Conservation (phyloP, 768 basidiomycete genomes). For the Boletellus ananas region DNA sequence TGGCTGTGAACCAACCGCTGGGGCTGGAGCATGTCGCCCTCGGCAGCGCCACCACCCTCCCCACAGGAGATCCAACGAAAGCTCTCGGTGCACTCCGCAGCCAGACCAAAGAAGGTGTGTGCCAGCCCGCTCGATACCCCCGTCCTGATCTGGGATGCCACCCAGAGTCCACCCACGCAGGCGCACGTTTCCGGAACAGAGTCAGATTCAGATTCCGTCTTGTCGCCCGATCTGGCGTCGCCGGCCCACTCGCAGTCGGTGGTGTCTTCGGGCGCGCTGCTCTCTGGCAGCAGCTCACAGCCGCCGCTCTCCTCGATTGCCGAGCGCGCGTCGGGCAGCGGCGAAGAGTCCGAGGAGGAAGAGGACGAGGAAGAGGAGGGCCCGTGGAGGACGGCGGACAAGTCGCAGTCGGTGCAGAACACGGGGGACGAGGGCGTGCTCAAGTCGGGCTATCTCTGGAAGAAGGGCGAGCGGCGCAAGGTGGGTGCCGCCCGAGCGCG, state of each 20-base stretch:
- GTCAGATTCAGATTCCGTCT: slow-evolving; percentile 79
- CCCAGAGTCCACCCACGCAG: slow-evolving; percentile 29
- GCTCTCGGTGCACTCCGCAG: slow-evolving; percentile 68
- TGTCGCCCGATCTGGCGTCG: slow-evolving; percentile 50
- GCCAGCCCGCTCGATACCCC: not conserved
- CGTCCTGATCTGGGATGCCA: slow-evolving; percentile 17
- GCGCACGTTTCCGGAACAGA: slow-evolving; percentile 66
- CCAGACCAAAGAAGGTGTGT: slow-evolving; percentile 49
- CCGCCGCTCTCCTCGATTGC: slow-evolving; percentile 74
- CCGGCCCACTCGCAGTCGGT: slow-evolving; percentile 35
- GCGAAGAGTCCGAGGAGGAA: slow-evolving; percentile 68
- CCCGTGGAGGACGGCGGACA: slow-evolving; percentile 58
- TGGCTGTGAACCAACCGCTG: slow-evolving; percentile 14
- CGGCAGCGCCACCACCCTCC: slow-evolving; percentile 58
- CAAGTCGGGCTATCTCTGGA: slow-evolving; percentile 93
- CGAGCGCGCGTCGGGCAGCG: slow-evolving; percentile 65
- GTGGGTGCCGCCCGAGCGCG: slow-evolving; percentile 40
- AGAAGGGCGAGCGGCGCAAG: slow-evolving; percentile 97
- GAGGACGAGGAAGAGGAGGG: slow-evolving; percentile 66
- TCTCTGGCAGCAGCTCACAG: slow-evolving; percentile 34
- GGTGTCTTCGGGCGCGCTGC: slow-evolving; percentile 26
- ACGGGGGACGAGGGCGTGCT: slow-evolving; percentile 67
- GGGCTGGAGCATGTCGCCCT: slow-evolving; percentile 24
- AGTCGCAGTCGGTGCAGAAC: slow-evolving; percentile 40
- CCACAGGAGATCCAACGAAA: slow-evolving; percentile 86